phyloP scores from a whole-genome alignment of 2,329 filamentous ascomycete genomes.

The Volutella citrinella region DNA sequence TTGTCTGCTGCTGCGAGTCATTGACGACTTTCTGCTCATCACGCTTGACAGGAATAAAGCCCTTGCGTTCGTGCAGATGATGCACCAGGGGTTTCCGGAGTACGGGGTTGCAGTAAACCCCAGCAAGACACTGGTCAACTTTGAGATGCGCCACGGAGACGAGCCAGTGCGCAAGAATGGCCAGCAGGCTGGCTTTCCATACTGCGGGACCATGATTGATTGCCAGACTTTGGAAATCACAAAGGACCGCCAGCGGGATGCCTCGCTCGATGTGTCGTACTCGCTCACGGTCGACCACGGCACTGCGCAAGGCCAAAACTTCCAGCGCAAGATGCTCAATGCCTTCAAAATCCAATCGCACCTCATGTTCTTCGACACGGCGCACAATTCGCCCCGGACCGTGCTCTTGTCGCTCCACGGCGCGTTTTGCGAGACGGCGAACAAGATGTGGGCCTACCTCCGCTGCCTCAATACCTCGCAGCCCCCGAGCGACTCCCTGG shows the following conservation, averaged over 20 bases:
- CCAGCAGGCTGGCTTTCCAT: constrained; percentile 63
- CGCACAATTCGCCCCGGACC: constrained; percentile 67
- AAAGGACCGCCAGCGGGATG: constrained; percentile 60
- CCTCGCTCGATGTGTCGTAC: constrained; percentile 50
- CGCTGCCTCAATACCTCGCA: constrained; percentile 54
- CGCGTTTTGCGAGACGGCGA: constrained; percentile 75
- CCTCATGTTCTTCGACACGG: constrained; percentile 77
- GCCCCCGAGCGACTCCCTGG: constrained; percentile 56
- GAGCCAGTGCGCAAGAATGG: constrained; percentile 47
- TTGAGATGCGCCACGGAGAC: constrained; percentile 60
- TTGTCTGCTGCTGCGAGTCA: constrained; percentile 73
- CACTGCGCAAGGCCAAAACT: constrained; percentile 69
- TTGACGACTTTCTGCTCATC: constrained; percentile 92
- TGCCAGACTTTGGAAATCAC: constrained; percentile 70
- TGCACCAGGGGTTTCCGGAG: constrained; percentile 74
- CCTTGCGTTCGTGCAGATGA: constrained; percentile 67
- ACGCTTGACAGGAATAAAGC: constrained; percentile 68
- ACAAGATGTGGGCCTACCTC: constrained; percentile 66
- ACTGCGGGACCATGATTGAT: constrained; percentile 80
- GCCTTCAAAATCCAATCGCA: constrained; percentile 84
- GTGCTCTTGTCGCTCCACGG: constrained; percentile 72
- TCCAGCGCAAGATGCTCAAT: constrained; percentile 76
- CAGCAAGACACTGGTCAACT: constrained; percentile 82
- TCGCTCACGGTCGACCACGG: constrained; percentile 77
- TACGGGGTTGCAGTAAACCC: constrained; percentile 80